Conservation (phyloP, 2,329 filamentous ascomycete species). For the Colletotrichum tabaci region DNA sequence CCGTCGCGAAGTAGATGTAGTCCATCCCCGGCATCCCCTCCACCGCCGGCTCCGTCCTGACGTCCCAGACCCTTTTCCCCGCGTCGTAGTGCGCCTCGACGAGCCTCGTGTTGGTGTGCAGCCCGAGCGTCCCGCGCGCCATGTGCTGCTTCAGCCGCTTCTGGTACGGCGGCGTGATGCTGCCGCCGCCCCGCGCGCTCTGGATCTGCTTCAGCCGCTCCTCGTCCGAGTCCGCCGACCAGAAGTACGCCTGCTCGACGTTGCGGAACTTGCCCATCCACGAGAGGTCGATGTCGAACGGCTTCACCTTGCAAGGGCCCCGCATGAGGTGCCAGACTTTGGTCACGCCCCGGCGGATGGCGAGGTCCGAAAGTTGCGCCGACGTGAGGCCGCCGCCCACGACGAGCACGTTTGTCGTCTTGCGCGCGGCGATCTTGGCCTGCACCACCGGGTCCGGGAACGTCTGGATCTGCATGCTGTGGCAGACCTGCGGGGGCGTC, state of each 20-base stretch:
- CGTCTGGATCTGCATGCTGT: conserved; percentile 74
- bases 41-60: conserved; percentile 68
- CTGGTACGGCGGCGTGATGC: conserved; percentile 78
- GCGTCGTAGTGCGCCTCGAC: conserved; percentile 65
- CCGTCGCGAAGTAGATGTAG: conserved; percentile 84
- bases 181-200: conserved; percentile 80
- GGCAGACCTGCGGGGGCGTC: conserved; percentile 64
- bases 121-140: conserved; percentile 63
- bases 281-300: conserved; percentile 81
- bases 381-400: conserved; percentile 84
- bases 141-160: conserved; percentile 77
- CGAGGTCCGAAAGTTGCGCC: conserved; percentile 79
- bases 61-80: conserved; percentile 54
- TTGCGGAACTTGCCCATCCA: conserved; percentile 91
- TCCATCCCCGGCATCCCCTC: conserved; percentile 70
- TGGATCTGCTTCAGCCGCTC: conserved; percentile 77
- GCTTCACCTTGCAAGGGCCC: conserved; percentile 73
- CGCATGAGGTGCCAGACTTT: conserved; percentile 82
- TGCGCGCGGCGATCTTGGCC: conserved; percentile 64
- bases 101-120: conserved; percentile 73
- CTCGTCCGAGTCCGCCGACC: conserved; percentile 80
- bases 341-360: conserved; percentile 73
- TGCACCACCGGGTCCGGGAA: conserved; percentile 70
- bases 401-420: conserved; percentile 76
- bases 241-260: conserved; percentile 82